Conservation (phyloP, 1,139 yeast genomes). For the Debaryomyces singareniensis region DNA sequence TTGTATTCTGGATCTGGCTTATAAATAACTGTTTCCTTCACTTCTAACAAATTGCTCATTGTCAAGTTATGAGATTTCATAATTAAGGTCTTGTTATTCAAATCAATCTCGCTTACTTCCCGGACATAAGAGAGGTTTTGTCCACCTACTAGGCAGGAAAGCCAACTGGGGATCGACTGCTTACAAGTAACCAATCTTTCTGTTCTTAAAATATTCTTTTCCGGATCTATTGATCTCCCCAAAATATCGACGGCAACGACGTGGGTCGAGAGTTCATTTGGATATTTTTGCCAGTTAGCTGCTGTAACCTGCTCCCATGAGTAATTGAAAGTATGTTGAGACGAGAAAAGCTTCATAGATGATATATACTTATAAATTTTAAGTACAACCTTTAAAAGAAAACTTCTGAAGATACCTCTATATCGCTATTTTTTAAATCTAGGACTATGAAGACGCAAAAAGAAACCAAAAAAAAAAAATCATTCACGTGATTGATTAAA, state of each 20-base stretch:
- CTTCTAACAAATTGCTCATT: conserved; percentile 68
- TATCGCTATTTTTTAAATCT: no score
- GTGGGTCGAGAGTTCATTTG: conserved; percentile 86
- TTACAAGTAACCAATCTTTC: conserved; percentile 87
- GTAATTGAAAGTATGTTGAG: conserved; percentile 64
- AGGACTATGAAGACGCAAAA: no score
- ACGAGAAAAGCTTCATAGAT: conserved; percentile 70
- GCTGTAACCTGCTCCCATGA: conserved; percentile 95
- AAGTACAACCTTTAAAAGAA: background rate
- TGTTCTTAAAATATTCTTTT: conserved; percentile 56
- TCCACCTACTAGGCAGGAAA: conserved; percentile 68
- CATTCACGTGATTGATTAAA: conserved; percentile 1
- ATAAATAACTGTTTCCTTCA: conserved; percentile 80
- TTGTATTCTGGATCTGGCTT: conserved; percentile 51
- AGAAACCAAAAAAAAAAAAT: background rate
- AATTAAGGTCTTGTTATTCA: conserved; percentile 54
- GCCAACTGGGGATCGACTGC: conserved; percentile 84
- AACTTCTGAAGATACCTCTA: no score
- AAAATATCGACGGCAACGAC: conserved; percentile 93
- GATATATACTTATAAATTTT: background rate
- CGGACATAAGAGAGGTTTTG: conserved; percentile 73
- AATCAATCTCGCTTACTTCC: conserved; percentile 83
- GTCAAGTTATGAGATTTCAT: conserved; percentile 87
- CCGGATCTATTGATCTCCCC: conserved; percentile 57
- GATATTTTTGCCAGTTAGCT: conserved; percentile 96